phyloP scores from a whole-genome alignment of 768 basidiomycete species.

The Kwoniella sp. region DNA sequence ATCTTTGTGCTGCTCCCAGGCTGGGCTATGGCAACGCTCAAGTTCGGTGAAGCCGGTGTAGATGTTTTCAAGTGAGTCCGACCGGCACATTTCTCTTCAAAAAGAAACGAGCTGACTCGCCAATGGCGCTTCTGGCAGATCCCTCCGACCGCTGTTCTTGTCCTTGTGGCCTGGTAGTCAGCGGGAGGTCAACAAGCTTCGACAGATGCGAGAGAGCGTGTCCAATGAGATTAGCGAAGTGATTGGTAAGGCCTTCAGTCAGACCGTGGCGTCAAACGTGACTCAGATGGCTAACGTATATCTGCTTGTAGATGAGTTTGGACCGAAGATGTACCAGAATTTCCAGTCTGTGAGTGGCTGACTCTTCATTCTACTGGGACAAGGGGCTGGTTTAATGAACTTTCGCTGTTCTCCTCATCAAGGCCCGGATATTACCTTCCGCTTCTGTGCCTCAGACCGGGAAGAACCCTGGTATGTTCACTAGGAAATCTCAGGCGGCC shows the following conservation, averaged over 20 bases:
- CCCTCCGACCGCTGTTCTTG: conserved; percentile 82
- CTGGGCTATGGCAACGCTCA: conserved; percentile 88
- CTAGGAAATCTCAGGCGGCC: conserved; percentile 65
- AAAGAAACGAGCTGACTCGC: neutral
- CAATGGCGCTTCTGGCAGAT: conserved; percentile 64
- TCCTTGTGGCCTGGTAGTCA: conserved; percentile 87
- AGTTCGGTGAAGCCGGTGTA: conserved; percentile 97
- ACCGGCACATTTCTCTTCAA: neutral
- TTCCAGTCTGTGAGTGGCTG: conserved; percentile 69
- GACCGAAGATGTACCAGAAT: conserved; percentile 81
- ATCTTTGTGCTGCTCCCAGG: conserved; percentile 75
- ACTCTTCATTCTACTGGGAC: conserved; percentile 2
- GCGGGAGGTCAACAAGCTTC: conserved; percentile 72
- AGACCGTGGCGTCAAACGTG: neutral
- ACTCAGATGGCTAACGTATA: neutral
- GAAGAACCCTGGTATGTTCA: conserved; percentile 72
- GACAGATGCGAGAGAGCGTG: conserved; percentile 70
- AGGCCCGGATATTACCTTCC: conserved; percentile 84
- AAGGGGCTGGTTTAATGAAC: too few species aligned
- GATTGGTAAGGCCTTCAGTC: conserved; percentile 41
- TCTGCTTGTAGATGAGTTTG: conserved; percentile 73
- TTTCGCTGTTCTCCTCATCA: too few species aligned
- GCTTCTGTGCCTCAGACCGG: conserved; percentile 80
- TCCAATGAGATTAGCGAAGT: conserved; percentile 77
- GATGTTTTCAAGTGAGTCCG: conserved; percentile 85